phyloP scores from a whole-genome alignment of 495 filamentous ascomycete species.

The Amphirosellinia nigrospora region DNA sequence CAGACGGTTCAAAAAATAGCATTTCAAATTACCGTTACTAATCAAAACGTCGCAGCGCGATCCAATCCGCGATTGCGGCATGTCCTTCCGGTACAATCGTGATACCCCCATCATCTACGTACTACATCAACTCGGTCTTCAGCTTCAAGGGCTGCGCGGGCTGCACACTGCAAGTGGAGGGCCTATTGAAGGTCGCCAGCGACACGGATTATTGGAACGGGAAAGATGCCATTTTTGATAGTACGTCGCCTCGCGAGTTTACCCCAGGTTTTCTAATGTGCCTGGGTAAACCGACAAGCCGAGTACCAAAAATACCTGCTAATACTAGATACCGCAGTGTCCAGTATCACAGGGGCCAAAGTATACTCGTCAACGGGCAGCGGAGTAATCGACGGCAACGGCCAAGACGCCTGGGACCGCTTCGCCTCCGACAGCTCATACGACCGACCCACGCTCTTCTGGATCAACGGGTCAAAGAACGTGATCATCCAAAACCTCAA shows the following conservation, averaged over 20 bases:
- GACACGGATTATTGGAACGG: slow-evolving; percentile 48
- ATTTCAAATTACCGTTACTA: neutral
- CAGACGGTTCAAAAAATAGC: neutral
- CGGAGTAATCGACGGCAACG: slow-evolving; percentile 55
- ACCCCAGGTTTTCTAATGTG: neutral
- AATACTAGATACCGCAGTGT: slow-evolving; percentile 24
- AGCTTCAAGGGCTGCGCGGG: slow-evolving; percentile 45
- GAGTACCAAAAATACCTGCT: neutral
- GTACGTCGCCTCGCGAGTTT: slow-evolving; percentile 15
- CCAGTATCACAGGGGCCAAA: slow-evolving; percentile 42
- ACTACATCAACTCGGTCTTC: slow-evolving; percentile 44
- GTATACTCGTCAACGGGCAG: slow-evolving; percentile 47
- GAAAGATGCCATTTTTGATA: slow-evolving; percentile 45
- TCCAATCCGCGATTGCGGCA: slow-evolving; percentile 43
- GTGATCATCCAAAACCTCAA: slow-evolving; percentile 44
- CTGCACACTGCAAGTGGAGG: slow-evolving; percentile 54
- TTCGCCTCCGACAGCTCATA: slow-evolving; percentile 48
- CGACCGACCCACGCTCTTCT: slow-evolving; percentile 48
- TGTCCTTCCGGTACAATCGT: slow-evolving; percentile 53
- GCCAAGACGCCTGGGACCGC: slow-evolving; percentile 49
- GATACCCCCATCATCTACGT: slow-evolving; percentile 48
- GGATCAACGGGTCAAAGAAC: slow-evolving; percentile 46
- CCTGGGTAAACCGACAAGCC: neutral
- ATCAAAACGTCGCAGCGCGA: slow-evolving; percentile 30
- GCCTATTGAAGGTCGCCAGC: slow-evolving; percentile 46